A percentile compares a stretch with the other conserved stretches of the same genome.
Conservation (phyloP, 768 basidiomycete genomes). For the Trametes coccinea region DNA sequence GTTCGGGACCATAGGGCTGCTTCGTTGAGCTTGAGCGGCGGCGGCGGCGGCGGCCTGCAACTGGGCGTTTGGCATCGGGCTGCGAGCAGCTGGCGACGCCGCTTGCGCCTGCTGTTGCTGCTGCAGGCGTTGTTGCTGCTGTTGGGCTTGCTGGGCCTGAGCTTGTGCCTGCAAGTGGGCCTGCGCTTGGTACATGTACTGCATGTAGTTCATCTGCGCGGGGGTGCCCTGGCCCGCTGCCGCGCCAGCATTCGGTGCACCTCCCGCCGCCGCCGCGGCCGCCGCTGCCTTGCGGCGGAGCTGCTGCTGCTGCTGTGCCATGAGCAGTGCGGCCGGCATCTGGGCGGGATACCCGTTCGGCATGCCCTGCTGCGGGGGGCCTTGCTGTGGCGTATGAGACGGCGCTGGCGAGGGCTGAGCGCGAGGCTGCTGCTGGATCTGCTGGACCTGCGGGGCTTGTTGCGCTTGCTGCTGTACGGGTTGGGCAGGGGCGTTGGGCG, state of each 20-base stretch:
- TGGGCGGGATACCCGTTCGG: slow-evolving; percentile 4
- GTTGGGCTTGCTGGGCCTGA: slow-evolving; percentile 12
- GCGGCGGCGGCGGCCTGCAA: slow-evolving; percentile 19
- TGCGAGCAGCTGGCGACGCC: slow-evolving; percentile 18
- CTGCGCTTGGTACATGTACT: slow-evolving; percentile 8
- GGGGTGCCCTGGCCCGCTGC: slow-evolving; percentile 2
- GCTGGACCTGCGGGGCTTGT: slow-evolving; percentile 21
- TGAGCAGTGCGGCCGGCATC: background rate
- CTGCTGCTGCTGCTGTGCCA: slow-evolving; percentile 7
- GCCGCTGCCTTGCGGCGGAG: slow-evolving; percentile 10
- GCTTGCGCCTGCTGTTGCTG: slow-evolving; percentile 16
- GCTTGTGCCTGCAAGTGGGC: background rate
- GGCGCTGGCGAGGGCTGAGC: slow-evolving; percentile 26
- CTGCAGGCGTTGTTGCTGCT: slow-evolving; percentile 7
- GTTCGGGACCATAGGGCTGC: slow-evolving; percentile 23
- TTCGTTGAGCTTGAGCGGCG: slow-evolving; percentile 13
- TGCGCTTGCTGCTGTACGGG: slow-evolving; percentile 20
- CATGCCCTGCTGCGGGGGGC: slow-evolving; percentile 15
- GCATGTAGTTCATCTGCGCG: slow-evolving; percentile 4
- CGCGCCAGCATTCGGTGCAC: background rate
- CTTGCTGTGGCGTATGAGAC: slow-evolving; percentile 23
- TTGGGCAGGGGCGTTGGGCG: slow-evolving; percentile 1
- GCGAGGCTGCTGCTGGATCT: slow-evolving; percentile 11
- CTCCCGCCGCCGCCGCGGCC: slow-evolving; percentile 2
- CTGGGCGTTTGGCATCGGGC: slow-evolving; percentile 21